Conservation (phyloP, 768 basidiomycete genomes). For the Chalciporus sphaerocephalus region DNA sequence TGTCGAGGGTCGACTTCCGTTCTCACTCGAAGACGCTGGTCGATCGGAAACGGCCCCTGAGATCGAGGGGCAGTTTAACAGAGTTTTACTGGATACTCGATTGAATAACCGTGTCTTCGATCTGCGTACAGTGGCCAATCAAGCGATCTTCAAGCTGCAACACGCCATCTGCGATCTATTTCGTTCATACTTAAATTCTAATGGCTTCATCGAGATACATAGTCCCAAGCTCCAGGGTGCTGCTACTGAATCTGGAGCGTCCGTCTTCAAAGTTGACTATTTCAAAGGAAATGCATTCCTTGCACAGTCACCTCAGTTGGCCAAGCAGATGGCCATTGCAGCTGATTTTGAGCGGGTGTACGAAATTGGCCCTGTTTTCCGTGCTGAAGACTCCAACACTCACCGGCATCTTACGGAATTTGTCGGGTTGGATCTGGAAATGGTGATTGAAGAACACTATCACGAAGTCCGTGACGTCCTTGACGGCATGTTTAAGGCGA, state of each 20-base stretch:
- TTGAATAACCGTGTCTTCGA: constrained; percentile 93
- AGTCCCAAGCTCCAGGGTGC: constrained; percentile 96
- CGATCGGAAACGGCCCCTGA: constrained; percentile 74
- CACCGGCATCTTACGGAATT: constrained; percentile 99
- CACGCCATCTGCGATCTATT: constrained; percentile 85
- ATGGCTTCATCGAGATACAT: constrained; percentile 92
- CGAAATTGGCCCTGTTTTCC: constrained; percentile 95
- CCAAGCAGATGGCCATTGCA: constrained; percentile 99
- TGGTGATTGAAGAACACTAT: constrained; percentile 98
- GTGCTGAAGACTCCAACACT: constrained; percentile 95
- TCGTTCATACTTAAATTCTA: constrained; percentile 68
- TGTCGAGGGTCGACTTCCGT: constrained; percentile 77
- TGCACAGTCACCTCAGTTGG: constrained; percentile 94
- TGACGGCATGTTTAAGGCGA: constrained; percentile 78
- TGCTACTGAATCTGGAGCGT: constrained; percentile 94
- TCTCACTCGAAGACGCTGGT: constrained; percentile 89
- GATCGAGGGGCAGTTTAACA: constrained; percentile 60
- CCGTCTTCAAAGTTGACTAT: constrained; percentile 96
- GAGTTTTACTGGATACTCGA: constrained; percentile 88
- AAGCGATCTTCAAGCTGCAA: constrained; percentile 91
- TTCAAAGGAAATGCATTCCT: constrained; percentile 94
- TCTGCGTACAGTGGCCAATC: constrained; percentile 90
- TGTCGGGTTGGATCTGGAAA: constrained; percentile 97
- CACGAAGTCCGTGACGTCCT: constrained; percentile 95
- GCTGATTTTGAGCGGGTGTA: constrained; percentile 98